These are phyloP conservation scores for Cutaneotrichosporon cutaneum DNA, from an alignment of 1,284 basidiomycete genomes.

Conservation along the genomic window DNA sequence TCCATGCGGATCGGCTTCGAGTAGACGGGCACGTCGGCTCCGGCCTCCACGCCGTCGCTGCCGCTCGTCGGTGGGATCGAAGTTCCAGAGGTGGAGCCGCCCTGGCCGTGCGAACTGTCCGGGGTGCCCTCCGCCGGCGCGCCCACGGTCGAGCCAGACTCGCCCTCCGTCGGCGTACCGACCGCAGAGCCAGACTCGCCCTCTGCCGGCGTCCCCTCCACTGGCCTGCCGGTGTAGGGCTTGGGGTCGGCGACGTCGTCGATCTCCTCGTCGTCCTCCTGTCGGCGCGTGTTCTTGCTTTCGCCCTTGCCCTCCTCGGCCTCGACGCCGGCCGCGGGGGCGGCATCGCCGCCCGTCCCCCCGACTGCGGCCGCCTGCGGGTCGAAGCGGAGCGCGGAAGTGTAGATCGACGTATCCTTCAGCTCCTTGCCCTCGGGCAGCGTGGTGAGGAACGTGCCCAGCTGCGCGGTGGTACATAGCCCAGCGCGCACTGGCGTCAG, in stretches of 20 bases:
- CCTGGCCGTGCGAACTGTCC: not conserved
- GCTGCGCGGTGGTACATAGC: slow-evolving; percentile 65
- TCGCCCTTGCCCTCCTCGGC: slow-evolving; percentile 4
- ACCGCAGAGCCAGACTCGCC: not conserved
- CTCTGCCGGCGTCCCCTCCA: not conserved
- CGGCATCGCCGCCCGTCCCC: slow-evolving; percentile 1
- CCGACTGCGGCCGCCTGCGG: not conserved
- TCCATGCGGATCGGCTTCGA: slow-evolving; percentile 62
- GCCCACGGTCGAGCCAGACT: not conserved
- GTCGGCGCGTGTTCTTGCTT: slow-evolving; percentile 5
- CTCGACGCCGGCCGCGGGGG: slow-evolving; percentile 1
- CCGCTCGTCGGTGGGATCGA: not conserved
- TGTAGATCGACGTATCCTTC: slow-evolving; percentile 62
- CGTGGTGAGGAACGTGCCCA: slow-evolving; percentile 82
- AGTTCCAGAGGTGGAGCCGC: not conserved
- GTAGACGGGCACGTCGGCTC: slow-evolving; percentile 33
- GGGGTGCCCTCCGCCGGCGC: not conserved
- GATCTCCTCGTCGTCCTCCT: slow-evolving; percentile 19
- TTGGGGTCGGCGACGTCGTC: not conserved
- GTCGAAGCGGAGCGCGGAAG: slow-evolving; percentile 47
- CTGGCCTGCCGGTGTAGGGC: not conserved
- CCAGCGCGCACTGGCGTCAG: slow-evolving; percentile 62
- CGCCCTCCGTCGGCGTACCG: not conserved
- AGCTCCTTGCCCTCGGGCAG: slow-evolving; percentile 62
- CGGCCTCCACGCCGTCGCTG: not conserved